Percentiles rank a stretch among this genome's conserved stretches.
Evolutionary conservation across 78 protist species (phyloP).

Genomic region (Planoprotostelium fungivorum): DNA sequence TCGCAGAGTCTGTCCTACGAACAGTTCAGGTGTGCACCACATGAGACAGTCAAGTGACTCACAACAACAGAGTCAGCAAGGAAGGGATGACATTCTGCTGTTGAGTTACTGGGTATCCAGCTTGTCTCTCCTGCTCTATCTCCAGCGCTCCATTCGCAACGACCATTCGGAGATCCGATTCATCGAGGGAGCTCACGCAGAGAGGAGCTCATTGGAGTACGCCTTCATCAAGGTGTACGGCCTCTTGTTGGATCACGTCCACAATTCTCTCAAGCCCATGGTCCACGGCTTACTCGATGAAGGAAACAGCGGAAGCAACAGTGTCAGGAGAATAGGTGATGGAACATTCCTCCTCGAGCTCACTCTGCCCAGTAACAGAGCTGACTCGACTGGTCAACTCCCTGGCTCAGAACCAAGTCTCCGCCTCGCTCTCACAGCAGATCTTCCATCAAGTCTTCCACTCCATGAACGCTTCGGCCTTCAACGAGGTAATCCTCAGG

Average conservation of each 20-base stretch:
- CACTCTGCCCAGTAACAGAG: no score
- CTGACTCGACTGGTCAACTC: neutral
- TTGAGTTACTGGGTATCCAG: neutral
- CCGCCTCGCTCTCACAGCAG: constrained; percentile 26
- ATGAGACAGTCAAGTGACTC: neutral
- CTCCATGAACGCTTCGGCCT: constrained; percentile 15
- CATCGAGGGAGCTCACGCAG: neutral
- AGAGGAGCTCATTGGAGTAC: neutral
- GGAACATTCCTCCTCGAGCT: no score
- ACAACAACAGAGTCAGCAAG: neutral
- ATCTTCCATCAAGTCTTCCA: constrained; percentile 39
- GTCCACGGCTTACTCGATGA: neutral
- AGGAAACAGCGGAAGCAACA: neutral
- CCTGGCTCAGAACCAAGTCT: neutral
- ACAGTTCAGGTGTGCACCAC: neutral
- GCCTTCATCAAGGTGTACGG: neutral
- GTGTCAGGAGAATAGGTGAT: neutral
- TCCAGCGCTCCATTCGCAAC: neutral
- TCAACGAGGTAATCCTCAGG: constrained; percentile 32
- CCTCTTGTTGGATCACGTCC: neutral
- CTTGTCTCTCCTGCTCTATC: neutral
- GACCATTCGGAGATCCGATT: neutral
- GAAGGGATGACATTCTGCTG: neutral
- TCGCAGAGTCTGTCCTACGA: neutral
- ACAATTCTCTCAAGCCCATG: neutral